Percentiles rank a stretch among this genome's conserved stretches.
Evolutionary conservation across 371 early-diverging fungal genomes (phyloP).

Genomic region (Zopfochytrium polystomum): DNA sequence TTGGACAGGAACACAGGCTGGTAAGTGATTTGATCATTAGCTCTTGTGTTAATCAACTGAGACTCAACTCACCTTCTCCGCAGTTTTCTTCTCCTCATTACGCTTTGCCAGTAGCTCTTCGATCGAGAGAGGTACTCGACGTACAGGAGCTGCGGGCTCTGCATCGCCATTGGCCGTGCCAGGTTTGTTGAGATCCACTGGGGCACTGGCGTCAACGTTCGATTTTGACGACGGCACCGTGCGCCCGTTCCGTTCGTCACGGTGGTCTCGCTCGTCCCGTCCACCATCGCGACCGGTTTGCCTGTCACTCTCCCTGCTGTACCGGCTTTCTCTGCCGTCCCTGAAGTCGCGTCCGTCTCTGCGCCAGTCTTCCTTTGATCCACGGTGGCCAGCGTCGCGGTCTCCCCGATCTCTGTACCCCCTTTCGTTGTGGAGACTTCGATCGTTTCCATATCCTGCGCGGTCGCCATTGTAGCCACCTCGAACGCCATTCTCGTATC

Average conservation of each 20-base stretch:
- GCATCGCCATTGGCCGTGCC: too few relatives aligned
- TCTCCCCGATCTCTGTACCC: too few relatives aligned
- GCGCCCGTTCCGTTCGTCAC: too few relatives aligned
- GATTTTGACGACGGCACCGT: too few relatives aligned
- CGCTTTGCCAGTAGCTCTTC: conserved; percentile 71
- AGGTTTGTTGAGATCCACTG: too few relatives aligned
- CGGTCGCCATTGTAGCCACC: not conserved
- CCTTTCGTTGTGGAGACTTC: too few relatives aligned
- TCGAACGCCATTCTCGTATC: not conserved
- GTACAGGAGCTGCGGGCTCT: not conserved
- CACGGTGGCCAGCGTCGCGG: too few relatives aligned
- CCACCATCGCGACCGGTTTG: too few relatives aligned
- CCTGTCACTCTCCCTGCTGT: conserved; percentile 10
- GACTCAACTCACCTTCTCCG: conserved; percentile 48
- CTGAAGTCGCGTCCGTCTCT: conserved; percentile 40
- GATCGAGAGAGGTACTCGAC: conserved; percentile 63
- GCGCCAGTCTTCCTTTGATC: conserved; percentile 27
- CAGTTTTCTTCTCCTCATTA: conserved; percentile 56
- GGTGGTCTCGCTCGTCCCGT: too few relatives aligned
- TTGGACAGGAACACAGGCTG: conserved; percentile 85
- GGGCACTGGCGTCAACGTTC: too few relatives aligned
- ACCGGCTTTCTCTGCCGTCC: conserved; percentile 20
- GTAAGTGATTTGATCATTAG: too few relatives aligned
- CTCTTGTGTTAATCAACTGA: conserved; percentile 5
- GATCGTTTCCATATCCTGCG: not conserved